phyloP scores from a whole-genome alignment of 2,329 filamentous ascomycete species.

The Diplocarpon mali region DNA sequence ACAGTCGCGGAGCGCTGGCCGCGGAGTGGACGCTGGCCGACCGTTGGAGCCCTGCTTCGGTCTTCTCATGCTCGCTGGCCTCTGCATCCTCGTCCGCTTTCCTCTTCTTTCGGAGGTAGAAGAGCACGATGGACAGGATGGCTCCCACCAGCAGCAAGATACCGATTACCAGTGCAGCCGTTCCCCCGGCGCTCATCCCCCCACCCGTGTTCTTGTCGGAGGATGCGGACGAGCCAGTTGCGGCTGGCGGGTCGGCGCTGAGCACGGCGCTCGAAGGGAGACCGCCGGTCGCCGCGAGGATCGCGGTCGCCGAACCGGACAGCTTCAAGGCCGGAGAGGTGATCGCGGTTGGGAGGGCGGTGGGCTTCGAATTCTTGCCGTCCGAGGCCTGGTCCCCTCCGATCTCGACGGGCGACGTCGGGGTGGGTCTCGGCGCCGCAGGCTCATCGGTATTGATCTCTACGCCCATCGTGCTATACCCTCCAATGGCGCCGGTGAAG shows the following conservation, averaged over 20 bases:
- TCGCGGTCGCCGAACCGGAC: conserved; percentile 10
- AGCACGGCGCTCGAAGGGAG: conserved; percentile 1
- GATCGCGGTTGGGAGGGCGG: conserved; percentile 7
- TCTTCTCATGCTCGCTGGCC: background rate
- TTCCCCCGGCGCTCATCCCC: conserved; percentile 33
- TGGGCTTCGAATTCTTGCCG: background rate
- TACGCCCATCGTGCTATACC: conserved; percentile 32
- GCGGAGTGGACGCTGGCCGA: conserved; percentile 17
- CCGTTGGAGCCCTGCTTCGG: conserved; percentile 27
- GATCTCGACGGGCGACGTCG: background rate
- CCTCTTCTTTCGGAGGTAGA: conserved; percentile 60
- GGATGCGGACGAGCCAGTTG: conserved; percentile 7
- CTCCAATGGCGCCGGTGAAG: conserved; percentile 38
- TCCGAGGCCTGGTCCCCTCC: too few relatives aligned
- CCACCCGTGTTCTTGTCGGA: conserved; percentile 13
- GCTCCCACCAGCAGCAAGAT: conserved; percentile 59
- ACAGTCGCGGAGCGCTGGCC: conserved; percentile 64
- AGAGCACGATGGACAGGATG: conserved; percentile 56
- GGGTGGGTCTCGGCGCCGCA: background rate
- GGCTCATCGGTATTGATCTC: conserved; percentile 1
- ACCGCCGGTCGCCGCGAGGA: conserved; percentile 8
- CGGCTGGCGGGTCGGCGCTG: conserved; percentile 7
- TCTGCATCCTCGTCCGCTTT: conserved; percentile 30
- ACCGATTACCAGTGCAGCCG: conserved; percentile 78
- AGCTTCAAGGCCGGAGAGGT: conserved; percentile 13